Percentiles rank a stretch among this genome's conserved stretches.
Evolutionary conservation across 371 early-diverging fungal genomes (phyloP).

Genomic region (Mortierella sp.): DNA sequence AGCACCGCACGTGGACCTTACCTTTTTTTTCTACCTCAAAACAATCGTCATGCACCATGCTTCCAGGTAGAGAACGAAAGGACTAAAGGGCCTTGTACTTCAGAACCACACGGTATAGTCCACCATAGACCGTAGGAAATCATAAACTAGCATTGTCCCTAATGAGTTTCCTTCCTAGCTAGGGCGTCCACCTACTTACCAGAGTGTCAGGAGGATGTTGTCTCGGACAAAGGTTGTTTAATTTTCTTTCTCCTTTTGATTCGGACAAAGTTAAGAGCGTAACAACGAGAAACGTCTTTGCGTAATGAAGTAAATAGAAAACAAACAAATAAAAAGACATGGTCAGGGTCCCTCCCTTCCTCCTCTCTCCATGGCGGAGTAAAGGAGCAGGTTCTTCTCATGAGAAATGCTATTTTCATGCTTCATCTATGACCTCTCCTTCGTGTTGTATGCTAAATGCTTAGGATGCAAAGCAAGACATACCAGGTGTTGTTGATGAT

Average conservation of each 20-base stretch:
- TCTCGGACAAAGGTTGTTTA: not conserved
- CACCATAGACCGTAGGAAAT: no score
- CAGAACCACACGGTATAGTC: no score
- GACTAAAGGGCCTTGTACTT: not conserved
- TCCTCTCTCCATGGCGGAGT: not conserved
- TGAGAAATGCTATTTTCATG: not conserved
- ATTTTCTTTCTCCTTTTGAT: not conserved
- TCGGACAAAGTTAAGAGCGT: constrained; percentile 8
- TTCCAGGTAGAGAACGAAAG: not conserved
- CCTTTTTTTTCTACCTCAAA: not conserved
- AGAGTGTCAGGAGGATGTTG: no score
- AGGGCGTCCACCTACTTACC: no score
- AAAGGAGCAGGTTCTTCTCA: not conserved
- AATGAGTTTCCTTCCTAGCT: no score
- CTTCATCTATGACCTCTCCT: not conserved
- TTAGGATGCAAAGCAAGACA: not conserved
- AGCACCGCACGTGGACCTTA: not conserved
- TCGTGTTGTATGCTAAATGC: not conserved
- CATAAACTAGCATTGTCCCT: no score
- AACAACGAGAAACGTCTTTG: not conserved
- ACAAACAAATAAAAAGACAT: not conserved
- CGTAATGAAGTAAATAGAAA: not conserved
- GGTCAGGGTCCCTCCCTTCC: not conserved
- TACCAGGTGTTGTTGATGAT: no score
- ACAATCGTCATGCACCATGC: not conserved